Conservation (phyloP, 805 yeast genomes). For the Kregervanrija fluxuum region DNA sequence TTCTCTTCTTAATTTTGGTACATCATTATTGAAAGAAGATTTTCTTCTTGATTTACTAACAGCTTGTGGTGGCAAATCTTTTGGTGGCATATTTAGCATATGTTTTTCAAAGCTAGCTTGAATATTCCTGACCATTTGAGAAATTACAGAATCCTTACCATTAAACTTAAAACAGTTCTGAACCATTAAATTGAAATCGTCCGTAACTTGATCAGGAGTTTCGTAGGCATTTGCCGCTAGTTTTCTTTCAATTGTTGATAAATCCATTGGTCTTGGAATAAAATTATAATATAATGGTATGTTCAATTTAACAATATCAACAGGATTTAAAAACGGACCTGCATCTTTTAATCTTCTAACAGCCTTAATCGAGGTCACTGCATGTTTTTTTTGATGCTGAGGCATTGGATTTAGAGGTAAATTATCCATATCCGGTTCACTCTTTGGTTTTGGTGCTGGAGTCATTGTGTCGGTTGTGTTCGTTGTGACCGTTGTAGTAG, state of each 20-base stretch:
- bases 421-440: constrained; percentile 66
- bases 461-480: constrained; percentile 23
- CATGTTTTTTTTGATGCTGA: constrained; percentile 77
- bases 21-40: constrained; percentile 36
- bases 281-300: constrained; percentile 86
- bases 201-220: constrained; percentile 57
- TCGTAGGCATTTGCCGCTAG: constrained; percentile 64
- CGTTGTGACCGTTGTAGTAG: background rate
- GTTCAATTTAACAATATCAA: constrained; percentile 79
- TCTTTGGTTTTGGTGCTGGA: constrained; percentile 73
- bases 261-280: constrained; percentile 86
- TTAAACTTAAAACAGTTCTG: constrained; percentile 76
- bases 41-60: constrained; percentile 8
- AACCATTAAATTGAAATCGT: constrained; percentile 81
- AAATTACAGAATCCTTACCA: constrained; percentile 74
- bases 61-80: constrained; percentile 28
- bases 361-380: constrained; percentile 71
- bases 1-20: constrained; percentile 68
- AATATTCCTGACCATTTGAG: constrained; percentile 86
- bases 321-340: constrained; percentile 82
- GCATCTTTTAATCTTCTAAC: constrained; percentile 90
- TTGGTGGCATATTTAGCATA: constrained; percentile 83
- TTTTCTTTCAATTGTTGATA: constrained; percentile 83
- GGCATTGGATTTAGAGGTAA: constrained; percentile 65
- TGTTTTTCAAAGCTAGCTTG: constrained; percentile 93